phyloP scores from a whole-genome alignment of 2,329 filamentous ascomycete genomes.

The Calonectria pteridis region DNA sequence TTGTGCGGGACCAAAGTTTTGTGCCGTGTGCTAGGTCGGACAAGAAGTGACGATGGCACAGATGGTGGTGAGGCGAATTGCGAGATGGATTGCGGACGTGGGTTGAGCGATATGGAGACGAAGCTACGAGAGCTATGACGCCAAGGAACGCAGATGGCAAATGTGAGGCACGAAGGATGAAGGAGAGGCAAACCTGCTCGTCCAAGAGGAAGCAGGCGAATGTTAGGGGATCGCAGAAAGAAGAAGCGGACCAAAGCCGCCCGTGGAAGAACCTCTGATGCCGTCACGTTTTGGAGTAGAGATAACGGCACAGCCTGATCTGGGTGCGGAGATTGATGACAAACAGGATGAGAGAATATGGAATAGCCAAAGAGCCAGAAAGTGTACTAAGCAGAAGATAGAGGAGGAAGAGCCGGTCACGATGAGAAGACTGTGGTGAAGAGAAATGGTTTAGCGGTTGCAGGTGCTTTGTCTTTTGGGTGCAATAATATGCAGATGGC shows the following conservation, averaged over 20 bases:
- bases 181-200: not conserved
- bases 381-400: not conserved
- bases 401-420: slow-evolving; percentile 5
- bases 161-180: not conserved
- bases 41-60: slow-evolving; percentile 21
- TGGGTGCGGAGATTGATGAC: slow-evolving; percentile 17
- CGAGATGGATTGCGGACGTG: slow-evolving; percentile 9
- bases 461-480: slow-evolving; percentile 20
- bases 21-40: slow-evolving; percentile 27
- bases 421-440: slow-evolving; percentile 8
- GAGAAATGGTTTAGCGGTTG: slow-evolving; percentile 2
- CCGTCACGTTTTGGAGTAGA: slow-evolving; percentile 32
- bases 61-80: slow-evolving; percentile 18
- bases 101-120: slow-evolving; percentile 6
- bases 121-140: slow-evolving; percentile 19
- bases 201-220: not conserved
- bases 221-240: not conserved
- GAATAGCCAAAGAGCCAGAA: not conserved
- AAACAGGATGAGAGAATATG: slow-evolving; percentile 8
- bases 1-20: slow-evolving; percentile 20
- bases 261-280: slow-evolving; percentile 11
- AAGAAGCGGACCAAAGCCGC: not conserved
- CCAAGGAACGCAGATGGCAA: slow-evolving; percentile 2
- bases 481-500: slow-evolving; percentile 31
- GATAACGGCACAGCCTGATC: slow-evolving; percentile 22